phyloP scores from a whole-genome alignment of 305 asterid genomes.

The Rubia occidens region DNA sequence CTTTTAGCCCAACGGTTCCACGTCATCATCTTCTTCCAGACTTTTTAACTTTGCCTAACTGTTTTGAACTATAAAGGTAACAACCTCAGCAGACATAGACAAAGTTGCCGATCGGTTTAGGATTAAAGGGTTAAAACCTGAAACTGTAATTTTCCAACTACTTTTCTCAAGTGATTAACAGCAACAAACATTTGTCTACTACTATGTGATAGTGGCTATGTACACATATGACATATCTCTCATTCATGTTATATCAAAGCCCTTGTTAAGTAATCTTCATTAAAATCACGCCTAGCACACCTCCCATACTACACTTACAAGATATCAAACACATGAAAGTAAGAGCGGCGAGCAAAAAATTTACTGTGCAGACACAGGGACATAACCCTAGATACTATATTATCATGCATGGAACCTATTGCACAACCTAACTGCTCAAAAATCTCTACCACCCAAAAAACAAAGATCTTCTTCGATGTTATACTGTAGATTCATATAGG shows the following conservation, averaged over 20 bases:
- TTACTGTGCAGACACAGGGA: background rate
- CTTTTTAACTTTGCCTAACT: background rate
- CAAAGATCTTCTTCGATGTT: background rate
- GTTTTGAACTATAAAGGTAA: background rate
- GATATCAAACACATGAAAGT: background rate
- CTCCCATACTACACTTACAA: background rate
- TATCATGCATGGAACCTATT: background rate
- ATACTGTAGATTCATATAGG: background rate
- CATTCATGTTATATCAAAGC: background rate
- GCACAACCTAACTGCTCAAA: background rate
- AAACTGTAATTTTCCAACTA: background rate
- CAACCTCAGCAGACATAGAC: background rate
- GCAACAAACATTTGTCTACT: background rate
- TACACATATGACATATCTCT: background rate
- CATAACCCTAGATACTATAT: background rate
- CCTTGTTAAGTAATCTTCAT: background rate
- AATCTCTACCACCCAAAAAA: background rate
- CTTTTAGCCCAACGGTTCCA: background rate
- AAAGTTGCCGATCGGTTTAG: background rate
- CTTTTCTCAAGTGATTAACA: background rate
- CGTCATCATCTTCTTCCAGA: background rate
- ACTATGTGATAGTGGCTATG: background rate
- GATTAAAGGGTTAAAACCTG: background rate
- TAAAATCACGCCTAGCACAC: background rate
- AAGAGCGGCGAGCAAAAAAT: background rate